Evolutionary conservation across 2,329 filamentous ascomycete species (phyloP).

Genomic region (Aspergillus spinulosporus): DNA sequence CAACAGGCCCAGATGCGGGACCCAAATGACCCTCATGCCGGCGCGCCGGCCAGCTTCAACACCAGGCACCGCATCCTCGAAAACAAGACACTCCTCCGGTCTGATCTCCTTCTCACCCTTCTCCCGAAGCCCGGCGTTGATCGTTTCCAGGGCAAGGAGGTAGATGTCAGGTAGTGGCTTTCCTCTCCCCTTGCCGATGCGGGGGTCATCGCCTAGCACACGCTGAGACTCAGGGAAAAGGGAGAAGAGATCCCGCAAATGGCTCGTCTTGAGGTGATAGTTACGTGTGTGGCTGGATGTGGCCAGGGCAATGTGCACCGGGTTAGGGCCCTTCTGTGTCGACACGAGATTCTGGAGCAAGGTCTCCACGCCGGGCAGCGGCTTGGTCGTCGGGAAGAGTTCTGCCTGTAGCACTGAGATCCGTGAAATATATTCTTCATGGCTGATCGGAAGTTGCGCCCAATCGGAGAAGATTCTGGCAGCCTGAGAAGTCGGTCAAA

Average conservation of each 20-base stretch:
- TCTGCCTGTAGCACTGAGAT: slow-evolving; percentile 65
- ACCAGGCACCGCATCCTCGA: slow-evolving; percentile 92
- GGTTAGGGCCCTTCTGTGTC: slow-evolving; percentile 40
- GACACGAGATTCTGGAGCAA: slow-evolving; percentile 56
- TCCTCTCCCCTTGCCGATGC: slow-evolving; percentile 76
- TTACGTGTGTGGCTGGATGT: slow-evolving; percentile 73
- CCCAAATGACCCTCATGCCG: slow-evolving; percentile 94
- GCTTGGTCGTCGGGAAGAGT: slow-evolving; percentile 71
- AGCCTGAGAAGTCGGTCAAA: slow-evolving; percentile 43
- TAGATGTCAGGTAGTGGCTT: slow-evolving; percentile 97
- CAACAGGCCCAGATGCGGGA: slow-evolving; percentile 76
- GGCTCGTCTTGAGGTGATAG: slow-evolving; percentile 72
- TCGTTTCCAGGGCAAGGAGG: slow-evolving; percentile 75
- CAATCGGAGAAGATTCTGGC: slow-evolving; percentile 70
- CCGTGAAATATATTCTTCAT: slow-evolving; percentile 64
- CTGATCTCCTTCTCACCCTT: slow-evolving; percentile 62
- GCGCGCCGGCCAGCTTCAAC: slow-evolving; percentile 88
- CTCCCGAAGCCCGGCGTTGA: slow-evolving; percentile 70
- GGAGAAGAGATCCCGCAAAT: slow-evolving; percentile 54
- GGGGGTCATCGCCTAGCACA: slow-evolving; percentile 80
- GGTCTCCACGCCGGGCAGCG: slow-evolving; percentile 73
- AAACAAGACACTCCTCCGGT: slow-evolving; percentile 89
- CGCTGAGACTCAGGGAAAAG: slow-evolving; percentile 68
- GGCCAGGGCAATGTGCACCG: slow-evolving; percentile 79
- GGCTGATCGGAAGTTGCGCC: slow-evolving; percentile 78